Percentiles rank a stretch among this genome's conserved stretches.
Evolutionary conservation across 768 basidiomycete species (phyloP).

Genomic region (Phaeolepiota aurea): DNA sequence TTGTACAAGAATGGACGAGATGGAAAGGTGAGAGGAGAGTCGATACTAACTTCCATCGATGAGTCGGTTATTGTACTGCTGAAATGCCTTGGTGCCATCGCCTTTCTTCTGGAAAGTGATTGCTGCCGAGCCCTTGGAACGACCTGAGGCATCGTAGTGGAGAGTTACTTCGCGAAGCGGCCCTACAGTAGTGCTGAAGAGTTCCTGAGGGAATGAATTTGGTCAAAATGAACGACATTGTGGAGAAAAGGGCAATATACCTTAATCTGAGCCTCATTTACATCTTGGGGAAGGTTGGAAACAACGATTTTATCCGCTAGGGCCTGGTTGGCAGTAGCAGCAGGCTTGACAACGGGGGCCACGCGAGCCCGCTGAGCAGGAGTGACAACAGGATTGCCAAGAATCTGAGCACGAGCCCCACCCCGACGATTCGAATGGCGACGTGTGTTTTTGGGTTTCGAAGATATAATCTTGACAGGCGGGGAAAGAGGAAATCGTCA

Average conservation of each 20-base stretch:
- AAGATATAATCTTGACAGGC: slow-evolving; percentile 51
- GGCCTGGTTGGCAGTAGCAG: slow-evolving; percentile 32
- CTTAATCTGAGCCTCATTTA: slow-evolving; percentile 90
- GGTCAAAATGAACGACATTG: neutral
- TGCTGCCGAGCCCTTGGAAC: slow-evolving; percentile 85
- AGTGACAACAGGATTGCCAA: slow-evolving; percentile 43
- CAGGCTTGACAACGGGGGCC: slow-evolving; percentile 32
- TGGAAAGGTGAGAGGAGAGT: slow-evolving; percentile 37
- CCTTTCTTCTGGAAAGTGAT: slow-evolving; percentile 82
- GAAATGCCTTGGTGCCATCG: slow-evolving; percentile 86
- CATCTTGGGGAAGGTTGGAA: slow-evolving; percentile 86
- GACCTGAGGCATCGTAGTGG: slow-evolving; percentile 76
- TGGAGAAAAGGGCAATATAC: slow-evolving; percentile 33
- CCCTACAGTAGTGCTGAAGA: slow-evolving; percentile 88
- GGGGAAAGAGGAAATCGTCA: slow-evolving; percentile 10
- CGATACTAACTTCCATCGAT: slow-evolving; percentile 99
- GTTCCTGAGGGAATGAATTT: slow-evolving; percentile 49
- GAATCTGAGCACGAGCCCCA: slow-evolving; percentile 47
- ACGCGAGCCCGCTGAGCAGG: slow-evolving; percentile 47
- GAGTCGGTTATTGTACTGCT: slow-evolving; percentile 95
- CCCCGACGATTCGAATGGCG: slow-evolving; percentile 32
- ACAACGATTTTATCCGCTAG: slow-evolving; percentile 89
- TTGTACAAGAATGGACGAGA: slow-evolving; percentile 26
- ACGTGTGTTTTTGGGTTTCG: slow-evolving; percentile 47
- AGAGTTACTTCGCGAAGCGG: slow-evolving; percentile 78